These are phyloP conservation scores for Aspergillus uvarum DNA, from an alignment of 2,329 filamentous ascomycete genomes.

Conservation along the genomic window DNA sequence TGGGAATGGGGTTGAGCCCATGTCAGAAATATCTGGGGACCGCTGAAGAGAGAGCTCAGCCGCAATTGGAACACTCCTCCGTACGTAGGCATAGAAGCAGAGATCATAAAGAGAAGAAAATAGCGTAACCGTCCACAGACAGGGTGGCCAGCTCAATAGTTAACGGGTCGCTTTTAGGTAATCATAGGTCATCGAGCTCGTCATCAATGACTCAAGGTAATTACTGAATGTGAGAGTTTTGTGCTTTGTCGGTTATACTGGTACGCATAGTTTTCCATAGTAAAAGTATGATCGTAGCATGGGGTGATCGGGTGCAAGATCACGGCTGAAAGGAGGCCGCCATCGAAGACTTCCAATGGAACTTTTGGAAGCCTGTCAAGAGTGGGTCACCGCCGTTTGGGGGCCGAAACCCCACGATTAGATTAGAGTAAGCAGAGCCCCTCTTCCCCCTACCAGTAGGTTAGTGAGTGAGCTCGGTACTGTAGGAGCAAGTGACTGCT, in stretches of 20 bases:
- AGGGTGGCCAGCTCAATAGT: too few relatives aligned
- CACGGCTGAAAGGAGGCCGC: conserved; percentile 17
- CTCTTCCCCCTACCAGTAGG: background rate
- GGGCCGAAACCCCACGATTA: conserved; percentile 15
- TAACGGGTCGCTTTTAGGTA: too few relatives aligned
- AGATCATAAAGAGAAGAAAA: too few relatives aligned
- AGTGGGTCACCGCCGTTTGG: conserved; percentile 24
- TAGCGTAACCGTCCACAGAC: too few relatives aligned
- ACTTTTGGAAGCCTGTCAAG: conserved; percentile 28
- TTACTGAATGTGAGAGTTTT: too few relatives aligned
- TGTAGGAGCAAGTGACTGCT: background rate
- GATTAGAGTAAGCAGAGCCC: conserved; percentile 1
- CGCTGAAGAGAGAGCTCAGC: background rate
- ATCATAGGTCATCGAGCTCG: too few relatives aligned
- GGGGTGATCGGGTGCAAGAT: conserved; percentile 28
- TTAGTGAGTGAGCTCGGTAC: background rate
- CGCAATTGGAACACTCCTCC: background rate
- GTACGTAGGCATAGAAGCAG: too few relatives aligned
- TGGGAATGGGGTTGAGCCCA: background rate
- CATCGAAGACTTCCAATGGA: conserved; percentile 20
- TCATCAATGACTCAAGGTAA: too few relatives aligned
- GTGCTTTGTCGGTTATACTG: background rate
- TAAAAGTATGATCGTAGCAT: conserved; percentile 23
- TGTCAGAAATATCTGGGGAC: background rate
- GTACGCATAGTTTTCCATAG: conserved; percentile 9